phyloP scores from a whole-genome alignment of 208 protist genomes.

The Trypanosoma mega region DNA sequence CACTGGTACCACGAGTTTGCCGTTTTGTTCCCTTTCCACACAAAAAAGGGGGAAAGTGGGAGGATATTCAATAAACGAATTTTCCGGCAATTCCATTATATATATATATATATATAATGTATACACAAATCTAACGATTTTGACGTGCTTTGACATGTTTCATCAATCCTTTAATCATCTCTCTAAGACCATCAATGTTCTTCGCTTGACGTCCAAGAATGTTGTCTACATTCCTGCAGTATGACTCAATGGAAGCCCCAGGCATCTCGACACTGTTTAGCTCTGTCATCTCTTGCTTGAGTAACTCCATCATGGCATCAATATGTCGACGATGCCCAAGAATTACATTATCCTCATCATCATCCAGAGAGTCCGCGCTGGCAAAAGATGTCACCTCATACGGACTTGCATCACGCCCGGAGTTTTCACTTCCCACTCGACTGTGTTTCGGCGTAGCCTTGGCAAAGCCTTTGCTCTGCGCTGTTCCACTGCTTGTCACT shows the following conservation, averaged over 20 bases:
- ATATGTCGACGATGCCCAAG: constrained; percentile 90
- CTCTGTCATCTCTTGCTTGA: constrained; percentile 93
- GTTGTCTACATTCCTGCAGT: constrained; percentile 86
- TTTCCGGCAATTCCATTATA: too few species aligned
- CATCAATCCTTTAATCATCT: constrained; percentile 70
- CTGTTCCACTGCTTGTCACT: constrained; percentile 12
- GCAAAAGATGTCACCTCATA: constrained; percentile 47
- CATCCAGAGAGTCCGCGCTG: constrained; percentile 81
- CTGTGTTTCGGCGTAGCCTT: constrained; percentile 35
- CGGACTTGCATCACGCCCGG: constrained; percentile 27
- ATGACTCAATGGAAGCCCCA: constrained; percentile 82
- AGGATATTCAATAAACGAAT: too few species aligned
- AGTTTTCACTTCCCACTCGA: constrained; percentile 36
- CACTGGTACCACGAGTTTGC: neutral
- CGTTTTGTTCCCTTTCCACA: too few species aligned
- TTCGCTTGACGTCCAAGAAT: constrained; percentile 73
- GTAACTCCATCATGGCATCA: constrained; percentile 91
- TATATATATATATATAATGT: too few species aligned
- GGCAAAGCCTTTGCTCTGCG: constrained; percentile 7
- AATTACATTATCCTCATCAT: constrained; percentile 91
- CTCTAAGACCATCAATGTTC: constrained; percentile 76
- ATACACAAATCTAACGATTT: constrained; percentile 28
- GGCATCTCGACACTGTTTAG: constrained; percentile 90
- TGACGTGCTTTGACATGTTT: constrained; percentile 40
- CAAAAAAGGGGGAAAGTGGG: too few species aligned